A percentile compares a stretch with the other conserved stretches of the same genome.
Evolutionary conservation across 2,329 filamentous ascomycete species (phyloP).

Genomic region (Colletotrichum liriopes): DNA sequence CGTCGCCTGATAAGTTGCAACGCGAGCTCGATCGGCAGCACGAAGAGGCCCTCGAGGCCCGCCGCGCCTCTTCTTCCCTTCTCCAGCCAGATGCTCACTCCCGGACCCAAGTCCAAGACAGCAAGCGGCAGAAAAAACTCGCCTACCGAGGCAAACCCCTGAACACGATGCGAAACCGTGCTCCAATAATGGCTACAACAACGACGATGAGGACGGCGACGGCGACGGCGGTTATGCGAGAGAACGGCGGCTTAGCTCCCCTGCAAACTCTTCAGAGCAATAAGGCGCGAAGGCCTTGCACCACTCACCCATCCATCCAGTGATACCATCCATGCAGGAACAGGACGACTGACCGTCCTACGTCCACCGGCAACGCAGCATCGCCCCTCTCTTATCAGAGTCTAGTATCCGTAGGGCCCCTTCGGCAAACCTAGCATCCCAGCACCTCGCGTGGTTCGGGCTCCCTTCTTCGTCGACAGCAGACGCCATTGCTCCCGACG

Average conservation of each 20-base stretch:
- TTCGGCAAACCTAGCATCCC: constrained; percentile 17
- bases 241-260: background rate
- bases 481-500: constrained; percentile 4
- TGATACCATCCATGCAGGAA: constrained; percentile 35
- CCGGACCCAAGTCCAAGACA: constrained; percentile 1
- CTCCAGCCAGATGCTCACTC: background rate
- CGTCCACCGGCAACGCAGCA: constrained; percentile 38
- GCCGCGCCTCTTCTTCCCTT: background rate
- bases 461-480: constrained; percentile 6
- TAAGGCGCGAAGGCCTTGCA: constrained; percentile 14
- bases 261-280: constrained; percentile 5
- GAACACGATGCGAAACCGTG: background rate
- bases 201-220: background rate
- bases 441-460: constrained; percentile 18
- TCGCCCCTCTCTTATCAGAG: constrained; percentile 41
- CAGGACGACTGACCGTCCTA: constrained; percentile 27
- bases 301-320: constrained; percentile 2
- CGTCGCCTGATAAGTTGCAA: constrained; percentile 32
- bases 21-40: constrained; percentile 40
- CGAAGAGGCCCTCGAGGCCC: constrained; percentile 19
- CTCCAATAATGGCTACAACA: background rate
- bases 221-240: background rate
- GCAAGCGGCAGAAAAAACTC: constrained; percentile 24
- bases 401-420: constrained; percentile 11
- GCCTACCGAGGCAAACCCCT: constrained; percentile 24